phyloP scores from a whole-genome alignment of 768 basidiomycete species.

The Lentinula detonsa region DNA sequence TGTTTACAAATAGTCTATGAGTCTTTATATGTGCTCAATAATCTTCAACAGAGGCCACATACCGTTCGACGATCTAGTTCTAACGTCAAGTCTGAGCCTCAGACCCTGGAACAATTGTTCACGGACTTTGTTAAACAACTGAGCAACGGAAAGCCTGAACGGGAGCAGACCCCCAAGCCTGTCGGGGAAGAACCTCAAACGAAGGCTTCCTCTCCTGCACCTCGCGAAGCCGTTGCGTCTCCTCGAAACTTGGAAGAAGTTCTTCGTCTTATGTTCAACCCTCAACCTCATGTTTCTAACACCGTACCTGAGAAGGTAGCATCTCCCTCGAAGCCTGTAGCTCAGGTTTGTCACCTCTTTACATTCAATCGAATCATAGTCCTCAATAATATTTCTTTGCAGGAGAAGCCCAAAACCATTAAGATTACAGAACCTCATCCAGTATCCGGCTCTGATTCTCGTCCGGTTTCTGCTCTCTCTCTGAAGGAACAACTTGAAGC shows the following conservation, averaged over 20 bases:
- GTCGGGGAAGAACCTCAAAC: neutral
- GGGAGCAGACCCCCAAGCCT: neutral
- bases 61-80: neutral
- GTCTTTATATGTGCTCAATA: neutral
- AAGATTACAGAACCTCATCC: neutral
- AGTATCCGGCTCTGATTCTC: neutral
- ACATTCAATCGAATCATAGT: neutral
- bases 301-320: neutral
- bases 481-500: slow-evolving; percentile 26
- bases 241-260: neutral
- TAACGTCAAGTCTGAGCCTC: neutral
- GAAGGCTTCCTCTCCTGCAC: neutral
- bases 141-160: neutral
- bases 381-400: neutral
- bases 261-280: neutral
- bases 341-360: neutral
- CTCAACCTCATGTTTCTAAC: neutral
- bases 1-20: neutral
- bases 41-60: neutral
- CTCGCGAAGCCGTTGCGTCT: neutral
- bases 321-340: neutral
- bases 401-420: neutral
- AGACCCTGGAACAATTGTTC: neutral
- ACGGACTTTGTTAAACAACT: neutral
- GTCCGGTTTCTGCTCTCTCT: neutral